phyloP scores from a whole-genome alignment of 1,284 basidiomycete species.

The Pisolithus thermaeus region DNA sequence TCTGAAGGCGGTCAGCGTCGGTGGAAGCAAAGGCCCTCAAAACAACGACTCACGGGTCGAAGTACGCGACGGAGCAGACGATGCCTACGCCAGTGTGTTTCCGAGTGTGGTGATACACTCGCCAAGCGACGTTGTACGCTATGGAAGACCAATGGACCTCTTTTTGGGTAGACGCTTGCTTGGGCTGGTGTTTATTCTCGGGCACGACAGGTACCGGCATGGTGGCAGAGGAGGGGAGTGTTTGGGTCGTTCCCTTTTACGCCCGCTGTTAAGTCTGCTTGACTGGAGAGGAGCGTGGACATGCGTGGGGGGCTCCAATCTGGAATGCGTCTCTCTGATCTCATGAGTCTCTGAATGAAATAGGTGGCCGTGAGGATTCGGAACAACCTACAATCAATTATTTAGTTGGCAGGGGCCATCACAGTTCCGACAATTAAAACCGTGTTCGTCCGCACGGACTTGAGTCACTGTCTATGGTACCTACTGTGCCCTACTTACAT shows the following conservation, averaged over 20 bases:
- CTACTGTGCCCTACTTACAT: no score
- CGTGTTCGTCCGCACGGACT: no score
- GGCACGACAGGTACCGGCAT: constrained; percentile 11
- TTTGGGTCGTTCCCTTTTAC: neutral
- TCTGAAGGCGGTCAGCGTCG: constrained; percentile 18
- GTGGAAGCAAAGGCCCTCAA: neutral
- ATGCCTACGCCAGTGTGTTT: constrained; percentile 46
- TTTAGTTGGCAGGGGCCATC: no score
- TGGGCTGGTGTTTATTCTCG: constrained; percentile 5
- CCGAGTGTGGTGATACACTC: constrained; percentile 32
- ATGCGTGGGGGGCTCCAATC: neutral
- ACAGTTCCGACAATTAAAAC: no score
- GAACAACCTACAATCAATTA: no score
- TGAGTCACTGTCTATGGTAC: no score
- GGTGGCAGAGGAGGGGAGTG: neutral
- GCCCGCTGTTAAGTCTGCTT: neutral
- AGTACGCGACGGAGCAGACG: constrained; percentile 50
- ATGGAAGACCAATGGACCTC: constrained; percentile 14
- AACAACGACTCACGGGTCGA: constrained; percentile 42
- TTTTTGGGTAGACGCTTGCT: neutral
- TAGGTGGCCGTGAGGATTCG: no score
- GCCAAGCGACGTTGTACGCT: constrained; percentile 18
- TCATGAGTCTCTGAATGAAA: no score
- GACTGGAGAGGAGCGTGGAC: neutral
- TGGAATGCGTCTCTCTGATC: no score